Base-by-base conservation (phyloP, 2,329 filamentous ascomycete genomes). In the Trichoderma sp. region DNA sequence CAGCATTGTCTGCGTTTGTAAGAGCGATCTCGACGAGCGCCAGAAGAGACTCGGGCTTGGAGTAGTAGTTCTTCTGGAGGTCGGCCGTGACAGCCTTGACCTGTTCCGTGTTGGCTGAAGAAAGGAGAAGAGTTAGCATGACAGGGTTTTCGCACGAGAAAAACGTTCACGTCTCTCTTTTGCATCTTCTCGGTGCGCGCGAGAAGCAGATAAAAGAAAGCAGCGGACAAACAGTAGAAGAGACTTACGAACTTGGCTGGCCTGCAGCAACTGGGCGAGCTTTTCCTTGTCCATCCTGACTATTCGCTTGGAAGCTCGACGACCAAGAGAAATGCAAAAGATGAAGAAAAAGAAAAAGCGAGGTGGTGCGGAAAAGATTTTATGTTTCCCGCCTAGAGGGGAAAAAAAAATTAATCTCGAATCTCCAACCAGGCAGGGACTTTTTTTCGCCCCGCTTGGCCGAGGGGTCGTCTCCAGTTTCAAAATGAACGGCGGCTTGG, bases 21-120 rank as follows among this genome's bases (percentile, higher is more conserved):
- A 93, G 91, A 74, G 96, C 87, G 76, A 97, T 90, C 82, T 97
- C 93, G 74, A 98, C 88, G 71, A 98, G 90, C 75, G 92, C 89
- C 68, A 95, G 86, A 69, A 98, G 89, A 18, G 93, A 93, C 76
- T 94, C 88, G 49, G 95, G 91, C 74, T 93, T 88, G 76, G 89
- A 90, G 84, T 97, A 98, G 85, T 93, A 98, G 82, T 92, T 92
- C 81, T 96, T 96, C 82, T 97, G 94, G 70, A 98, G 89, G 76
- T 94, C 90, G 69, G 91, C 89, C 21, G 95, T 99, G 72, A 94
- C 93, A 73, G 91, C 89, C 87, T 97, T 96, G 81, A 97, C 90
- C 81, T 90, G 89, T 75, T 92, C 89, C 73, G 94, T 97, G 82
- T 97, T 91, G 78, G 96, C 94, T 97, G 77, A 28, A 74, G 56